Evolutionary conservation across 768 basidiomycete genomes (phyloP), one percentile per base, ranked within the genome.

Genomic region (Mycena amicta): DNA sequence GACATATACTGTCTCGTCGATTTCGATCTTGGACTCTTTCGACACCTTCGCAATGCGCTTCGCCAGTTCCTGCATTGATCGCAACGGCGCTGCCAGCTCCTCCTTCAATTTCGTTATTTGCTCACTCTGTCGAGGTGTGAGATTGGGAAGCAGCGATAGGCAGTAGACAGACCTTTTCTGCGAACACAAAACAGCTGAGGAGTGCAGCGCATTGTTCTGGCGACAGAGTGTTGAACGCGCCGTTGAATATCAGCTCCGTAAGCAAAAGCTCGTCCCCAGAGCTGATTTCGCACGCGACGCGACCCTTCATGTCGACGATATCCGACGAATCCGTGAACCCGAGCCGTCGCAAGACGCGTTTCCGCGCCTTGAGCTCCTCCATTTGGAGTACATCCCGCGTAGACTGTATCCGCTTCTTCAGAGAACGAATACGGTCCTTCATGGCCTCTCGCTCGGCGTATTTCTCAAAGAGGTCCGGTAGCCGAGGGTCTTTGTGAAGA

Each of bases 271-370:
- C 97, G 68, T 99, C 97, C 5, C 97, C 97, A 2, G 95, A 89
- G 70, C 92, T 94, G 74, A 99, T 98, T 75, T 99, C 97, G 71
- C 97, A 99, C 18, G 97, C 97, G 1, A 99, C 96, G 37, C 97
- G 82, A 1, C 97, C 97, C 76, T 99, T 99, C 83, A 95, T 87
- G 70, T 98, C 97, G 22, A 98, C 93, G 57, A 98, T 97, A 72
- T 98, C 96, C 0, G 88, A 83, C 11, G 86, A 71, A 15, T 83
- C 89, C 2, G 94, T 95, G 78, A 98, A 98, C 0, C 90, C 95
- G 5, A 99, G 76, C 30, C 97, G 84, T 31, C 97, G 84, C 26
- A 98, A 81, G 0, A 97, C 95, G 23, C 96, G 92, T 74, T 98
- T 98, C 56, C 97, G 83, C 65, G 87, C 88, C 73, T 95, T 96